A percentile compares a stretch with the other conserved stretches of the same genome.
Evolutionary conservation across 352 stramenopile species (phyloP).

Genomic region (Aphanomyces stellatus): DNA sequence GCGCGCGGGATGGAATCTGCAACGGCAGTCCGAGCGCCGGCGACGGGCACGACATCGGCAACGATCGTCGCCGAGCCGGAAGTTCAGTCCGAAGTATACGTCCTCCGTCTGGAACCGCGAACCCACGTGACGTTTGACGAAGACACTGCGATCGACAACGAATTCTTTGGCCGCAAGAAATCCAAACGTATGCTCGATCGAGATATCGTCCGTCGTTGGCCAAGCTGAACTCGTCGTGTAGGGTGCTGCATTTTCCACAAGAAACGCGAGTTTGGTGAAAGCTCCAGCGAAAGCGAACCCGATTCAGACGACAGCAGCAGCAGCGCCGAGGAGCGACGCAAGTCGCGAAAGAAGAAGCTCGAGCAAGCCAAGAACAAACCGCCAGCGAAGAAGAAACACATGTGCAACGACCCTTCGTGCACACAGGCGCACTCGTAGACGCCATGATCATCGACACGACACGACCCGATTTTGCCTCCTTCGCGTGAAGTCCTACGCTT

Average conservation of each 20-base stretch:
- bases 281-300: constrained; percentile 84
- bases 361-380: not conserved
- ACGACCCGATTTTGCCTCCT: too few relatives aligned
- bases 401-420: constrained; percentile 11
- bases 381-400: constrained; percentile 15
- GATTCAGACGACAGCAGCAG: constrained; percentile 45
- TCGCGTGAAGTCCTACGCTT: too few relatives aligned
- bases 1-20: not conserved
- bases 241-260: constrained; percentile 93
- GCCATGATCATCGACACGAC: too few relatives aligned
- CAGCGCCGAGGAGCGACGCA: constrained; percentile 3
- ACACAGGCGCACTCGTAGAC: not conserved
- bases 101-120: constrained; percentile 67
- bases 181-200: constrained; percentile 64
- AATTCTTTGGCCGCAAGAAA: constrained; percentile 85
- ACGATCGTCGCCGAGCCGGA: not conserved
- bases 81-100: constrained; percentile 31
- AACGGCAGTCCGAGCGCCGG: not conserved
- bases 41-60: not conserved
- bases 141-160: constrained; percentile 84
- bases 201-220: not conserved
- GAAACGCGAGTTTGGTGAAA: constrained; percentile 85
- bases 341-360: not conserved
- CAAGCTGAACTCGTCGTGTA: constrained; percentile 22
- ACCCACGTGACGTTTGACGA: constrained; percentile 81